These are phyloP conservation scores for Cyamopsis tetragonoloba DNA, from an alignment of 306 rosid species.

Conservation along the genomic window DNA sequence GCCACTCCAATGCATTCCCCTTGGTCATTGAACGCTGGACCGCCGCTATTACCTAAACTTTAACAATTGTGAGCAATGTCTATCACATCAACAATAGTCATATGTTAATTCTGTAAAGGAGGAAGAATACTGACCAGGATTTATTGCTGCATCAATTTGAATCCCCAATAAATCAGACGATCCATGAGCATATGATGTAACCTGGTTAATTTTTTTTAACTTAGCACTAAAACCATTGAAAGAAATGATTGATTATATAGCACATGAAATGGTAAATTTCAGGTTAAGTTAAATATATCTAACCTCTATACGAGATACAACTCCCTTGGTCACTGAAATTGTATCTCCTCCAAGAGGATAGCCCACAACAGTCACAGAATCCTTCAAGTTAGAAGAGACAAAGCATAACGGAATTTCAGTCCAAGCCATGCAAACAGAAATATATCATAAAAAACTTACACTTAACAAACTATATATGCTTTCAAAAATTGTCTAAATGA, in stretches of 20 bases:
- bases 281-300: constrained; percentile 19
- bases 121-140: constrained; percentile 70
- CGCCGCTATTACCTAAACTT: constrained; percentile 98
- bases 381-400: constrained; percentile 52
- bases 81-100: constrained; percentile 35
- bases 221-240: constrained; percentile 13
- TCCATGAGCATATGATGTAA: constrained; percentile 95
- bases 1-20: constrained; percentile 99
- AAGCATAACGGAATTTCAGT: neutral
- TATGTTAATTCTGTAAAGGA: neutral
- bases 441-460: neutral
- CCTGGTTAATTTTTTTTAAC: constrained; percentile 52
- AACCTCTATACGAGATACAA: constrained; percentile 98
- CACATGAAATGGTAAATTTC: constrained; percentile 2
- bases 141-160: constrained; percentile 98
- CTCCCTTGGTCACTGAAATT: constrained; percentile 97
- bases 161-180: constrained; percentile 95
- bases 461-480: neutral
- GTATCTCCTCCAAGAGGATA: constrained; percentile 99
- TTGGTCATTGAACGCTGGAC: constrained; percentile 93
- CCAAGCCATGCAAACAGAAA: constrained; percentile 8
- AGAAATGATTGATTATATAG: neutral
- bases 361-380: constrained; percentile 97
- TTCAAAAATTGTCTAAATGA: neutral
- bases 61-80: constrained; percentile 39